phyloP scores from a whole-genome alignment of 2,329 filamentous ascomycete species.

The Parascedosporium putredinis region DNA sequence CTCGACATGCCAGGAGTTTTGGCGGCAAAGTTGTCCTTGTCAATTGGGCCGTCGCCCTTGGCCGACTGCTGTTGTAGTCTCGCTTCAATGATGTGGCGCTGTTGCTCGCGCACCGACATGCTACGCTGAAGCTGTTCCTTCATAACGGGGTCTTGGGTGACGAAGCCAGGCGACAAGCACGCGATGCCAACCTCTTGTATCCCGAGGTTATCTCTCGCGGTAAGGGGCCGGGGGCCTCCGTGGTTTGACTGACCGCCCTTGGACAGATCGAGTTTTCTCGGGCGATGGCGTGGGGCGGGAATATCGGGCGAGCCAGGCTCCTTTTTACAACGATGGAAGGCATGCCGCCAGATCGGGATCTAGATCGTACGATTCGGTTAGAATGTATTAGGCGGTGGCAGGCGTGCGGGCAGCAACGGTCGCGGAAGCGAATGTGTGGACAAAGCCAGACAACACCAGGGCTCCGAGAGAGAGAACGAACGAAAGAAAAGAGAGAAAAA shows the following conservation, averaged over 20 bases:
- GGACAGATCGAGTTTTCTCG: conserved; percentile 68
- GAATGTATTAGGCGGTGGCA: not conserved
- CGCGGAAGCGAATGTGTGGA: conserved; percentile 4
- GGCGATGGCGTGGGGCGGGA: conserved; percentile 61
- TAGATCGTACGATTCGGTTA: conserved; percentile 14
- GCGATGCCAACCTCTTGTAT: conserved; percentile 92
- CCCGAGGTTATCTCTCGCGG: conserved; percentile 64
- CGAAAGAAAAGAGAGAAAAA: not conserved
- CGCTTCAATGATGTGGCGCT: conserved; percentile 88
- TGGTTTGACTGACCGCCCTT: conserved; percentile 41
- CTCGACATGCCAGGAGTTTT: conserved; percentile 67
- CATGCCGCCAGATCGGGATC: conserved; percentile 38
- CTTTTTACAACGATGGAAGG: conserved; percentile 90
- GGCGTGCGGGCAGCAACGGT: too few species aligned
- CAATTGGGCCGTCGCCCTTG: conserved; percentile 55
- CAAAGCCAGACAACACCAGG: not conserved
- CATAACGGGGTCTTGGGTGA: conserved; percentile 94
- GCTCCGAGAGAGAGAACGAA: not conserved
- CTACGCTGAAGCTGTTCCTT: conserved; percentile 91
- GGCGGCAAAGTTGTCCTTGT: conserved; percentile 40
- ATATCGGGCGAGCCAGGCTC: conserved; percentile 84
- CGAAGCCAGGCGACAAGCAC: conserved; percentile 89
- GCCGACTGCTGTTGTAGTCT: conserved; percentile 81
- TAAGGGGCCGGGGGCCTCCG: conserved; percentile 57
- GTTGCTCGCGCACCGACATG: conserved; percentile 85